These are phyloP conservation scores for Hyaloperonospora arabidopsidis DNA, from an alignment of 352 stramenopile genomes.

Conservation along the genomic window DNA sequence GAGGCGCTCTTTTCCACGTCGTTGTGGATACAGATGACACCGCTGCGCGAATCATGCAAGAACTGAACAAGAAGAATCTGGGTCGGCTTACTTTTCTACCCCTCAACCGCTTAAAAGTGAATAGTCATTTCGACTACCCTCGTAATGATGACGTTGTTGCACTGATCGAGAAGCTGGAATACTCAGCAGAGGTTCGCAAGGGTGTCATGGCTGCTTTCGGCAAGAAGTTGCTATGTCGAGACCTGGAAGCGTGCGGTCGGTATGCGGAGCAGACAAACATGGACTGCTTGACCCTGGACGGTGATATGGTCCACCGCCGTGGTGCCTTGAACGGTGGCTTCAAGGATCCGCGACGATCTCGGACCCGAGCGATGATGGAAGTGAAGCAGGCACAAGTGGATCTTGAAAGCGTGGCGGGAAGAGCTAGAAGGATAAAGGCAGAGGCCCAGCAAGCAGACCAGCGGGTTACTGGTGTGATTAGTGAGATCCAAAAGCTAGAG, in stretches of 20 bases:
- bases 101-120: slow-evolving; percentile 86
- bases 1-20: slow-evolving; percentile 95
- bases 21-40: slow-evolving; percentile 98
- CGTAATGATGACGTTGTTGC: slow-evolving; percentile 78
- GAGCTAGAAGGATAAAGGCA: slow-evolving; percentile 78
- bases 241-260: slow-evolving; percentile 85
- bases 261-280: slow-evolving; percentile 85
- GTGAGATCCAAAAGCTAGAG: slow-evolving; percentile 80
- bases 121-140: slow-evolving; percentile 67
- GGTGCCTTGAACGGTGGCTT: slow-evolving; percentile 96
- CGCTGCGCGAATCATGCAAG: slow-evolving; percentile 89
- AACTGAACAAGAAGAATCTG: slow-evolving; percentile 90
- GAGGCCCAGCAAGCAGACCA: slow-evolving; percentile 88
- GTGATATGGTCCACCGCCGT: slow-evolving; percentile 94
- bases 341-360: slow-evolving; percentile 84
- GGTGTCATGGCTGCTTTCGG: slow-evolving; percentile 95
- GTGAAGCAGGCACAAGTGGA: slow-evolving; percentile 69
- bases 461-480: slow-evolving; percentile 73
- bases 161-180: slow-evolving; percentile 83
- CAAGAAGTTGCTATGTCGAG: slow-evolving; percentile 93
- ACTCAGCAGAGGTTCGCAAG: slow-evolving; percentile 74
- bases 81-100: slow-evolving; percentile 97
- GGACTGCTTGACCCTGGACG: slow-evolving; percentile 98
- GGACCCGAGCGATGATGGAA: slow-evolving; percentile 74
- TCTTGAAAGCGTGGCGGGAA: slow-evolving; percentile 57